phyloP scores from a whole-genome alignment of 1,284 basidiomycete genomes.

The Cryptococcus sp. region DNA sequence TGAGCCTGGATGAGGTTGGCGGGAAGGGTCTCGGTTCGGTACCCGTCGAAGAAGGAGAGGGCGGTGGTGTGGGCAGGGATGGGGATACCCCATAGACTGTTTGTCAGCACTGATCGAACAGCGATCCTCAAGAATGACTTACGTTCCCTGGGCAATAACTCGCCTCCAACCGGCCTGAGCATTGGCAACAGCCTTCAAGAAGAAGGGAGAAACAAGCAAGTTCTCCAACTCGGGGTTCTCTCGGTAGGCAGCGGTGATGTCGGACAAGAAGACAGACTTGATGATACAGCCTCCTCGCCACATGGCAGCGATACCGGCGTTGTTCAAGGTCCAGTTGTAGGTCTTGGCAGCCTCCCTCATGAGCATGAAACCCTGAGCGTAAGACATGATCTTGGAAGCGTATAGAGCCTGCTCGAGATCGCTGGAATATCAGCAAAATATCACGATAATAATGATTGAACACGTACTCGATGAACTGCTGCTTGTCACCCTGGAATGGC shows the following conservation, averaged over 20 bases:
- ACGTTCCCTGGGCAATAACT: conserved; percentile 86
- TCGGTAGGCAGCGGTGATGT: conserved; percentile 88
- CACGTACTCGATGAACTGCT: conserved; percentile 79
- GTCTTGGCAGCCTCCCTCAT: conserved; percentile 98
- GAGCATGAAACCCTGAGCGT: conserved; percentile 99
- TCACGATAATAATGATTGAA: neutral
- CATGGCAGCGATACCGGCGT: conserved; percentile 96
- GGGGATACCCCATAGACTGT: conserved; percentile 86
- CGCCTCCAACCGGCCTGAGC: conserved; percentile 99
- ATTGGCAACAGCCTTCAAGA: conserved; percentile 90
- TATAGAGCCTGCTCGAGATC: conserved; percentile 98
- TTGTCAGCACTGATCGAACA: neutral
- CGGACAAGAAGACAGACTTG: conserved; percentile 87
- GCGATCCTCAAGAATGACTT: neutral
- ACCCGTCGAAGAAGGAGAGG: conserved; percentile 98
- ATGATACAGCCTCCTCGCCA: conserved; percentile 99
- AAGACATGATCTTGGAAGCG: conserved; percentile 98
- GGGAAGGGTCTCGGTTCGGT: conserved; percentile 78
- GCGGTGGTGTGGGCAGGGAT: conserved; percentile 95
- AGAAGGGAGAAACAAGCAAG: conserved; percentile 94
- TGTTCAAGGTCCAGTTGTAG: conserved; percentile 62
- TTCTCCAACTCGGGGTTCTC: conserved; percentile 86
- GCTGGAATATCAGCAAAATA: conserved; percentile 12
- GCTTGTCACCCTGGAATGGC: conserved; percentile 94
- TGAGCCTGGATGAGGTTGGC: conserved; percentile 95